Evolutionary conservation across 345 rosid genomes (phyloP).

Genomic region (Euphorbia peplus): DNA sequence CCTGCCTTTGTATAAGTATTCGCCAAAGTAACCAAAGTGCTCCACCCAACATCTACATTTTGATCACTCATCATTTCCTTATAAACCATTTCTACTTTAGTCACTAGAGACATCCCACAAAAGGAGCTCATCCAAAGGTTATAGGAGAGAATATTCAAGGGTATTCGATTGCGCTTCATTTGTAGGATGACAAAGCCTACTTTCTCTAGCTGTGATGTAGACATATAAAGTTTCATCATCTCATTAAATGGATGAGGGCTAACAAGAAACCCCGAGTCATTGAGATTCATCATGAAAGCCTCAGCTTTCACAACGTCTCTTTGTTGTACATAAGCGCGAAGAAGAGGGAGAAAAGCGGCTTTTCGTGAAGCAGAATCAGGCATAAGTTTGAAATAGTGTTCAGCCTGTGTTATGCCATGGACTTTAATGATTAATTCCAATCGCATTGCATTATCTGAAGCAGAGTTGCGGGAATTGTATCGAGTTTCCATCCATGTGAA

Average conservation of each 20-base stretch:
- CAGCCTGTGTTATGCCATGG: conserved; percentile 40
- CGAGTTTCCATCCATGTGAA: conserved; percentile 51
- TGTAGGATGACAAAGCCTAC: conserved; percentile 42
- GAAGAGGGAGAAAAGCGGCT: conserved; percentile 49
- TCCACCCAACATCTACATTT: conserved; percentile 57
- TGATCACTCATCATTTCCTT: conserved; percentile 47
- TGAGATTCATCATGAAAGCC: conserved; percentile 45
- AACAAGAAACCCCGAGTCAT: conserved; percentile 45
- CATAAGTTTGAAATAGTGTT: conserved; percentile 39
- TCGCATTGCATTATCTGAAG: conserved; percentile 34
- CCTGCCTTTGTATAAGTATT: conserved; percentile 48
- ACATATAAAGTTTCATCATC: conserved; percentile 62
- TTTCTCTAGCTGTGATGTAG: conserved; percentile 37
- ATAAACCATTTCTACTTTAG: conserved; percentile 39
- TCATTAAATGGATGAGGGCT: conserved; percentile 54
- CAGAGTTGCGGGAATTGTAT: conserved; percentile 23
- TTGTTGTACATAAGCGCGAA: conserved; percentile 47
- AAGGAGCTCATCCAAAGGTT: conserved; percentile 65
- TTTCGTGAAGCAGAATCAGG: conserved; percentile 25
- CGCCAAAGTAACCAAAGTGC: conserved; percentile 45
- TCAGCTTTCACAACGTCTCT: conserved; percentile 41
- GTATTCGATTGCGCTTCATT: conserved; percentile 53
- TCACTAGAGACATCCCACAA: conserved; percentile 26
- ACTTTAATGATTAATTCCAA: conserved; percentile 44
- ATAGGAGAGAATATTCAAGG: conserved; percentile 50